Conservation (phyloP, 352 stramenopile genomes). For the Globisporangium megalacanthum region DNA sequence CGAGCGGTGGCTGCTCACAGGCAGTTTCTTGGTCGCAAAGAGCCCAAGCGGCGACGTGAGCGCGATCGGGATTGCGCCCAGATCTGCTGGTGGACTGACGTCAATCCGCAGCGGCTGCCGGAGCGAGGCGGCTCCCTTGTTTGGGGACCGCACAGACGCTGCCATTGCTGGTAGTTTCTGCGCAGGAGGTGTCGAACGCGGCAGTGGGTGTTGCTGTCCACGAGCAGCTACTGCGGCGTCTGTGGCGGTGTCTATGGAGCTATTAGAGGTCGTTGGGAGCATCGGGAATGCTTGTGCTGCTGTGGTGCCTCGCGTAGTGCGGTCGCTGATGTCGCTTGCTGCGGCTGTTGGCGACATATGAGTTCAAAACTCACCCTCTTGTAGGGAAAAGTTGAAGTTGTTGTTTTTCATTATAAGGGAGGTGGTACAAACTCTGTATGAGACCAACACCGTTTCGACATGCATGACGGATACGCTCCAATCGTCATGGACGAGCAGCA, state of each 20-base stretch:
- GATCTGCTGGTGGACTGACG: constrained; percentile 23
- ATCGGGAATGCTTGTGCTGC: neutral
- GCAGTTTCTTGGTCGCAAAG: constrained; percentile 38
- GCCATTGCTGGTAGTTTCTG: constrained; percentile 4
- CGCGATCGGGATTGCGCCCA: constrained; percentile 10
- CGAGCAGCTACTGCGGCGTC: neutral
- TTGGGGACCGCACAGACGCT: constrained; percentile 10
- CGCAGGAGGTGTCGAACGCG: neutral
- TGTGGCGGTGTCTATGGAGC: neutral
- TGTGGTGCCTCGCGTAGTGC: neutral
- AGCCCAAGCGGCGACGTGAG: constrained; percentile 40
- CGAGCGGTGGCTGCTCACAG: constrained; percentile 20
- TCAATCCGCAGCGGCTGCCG: constrained; percentile 38
- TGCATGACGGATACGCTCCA: no score
- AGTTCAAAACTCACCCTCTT: no score
- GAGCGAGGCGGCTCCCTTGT: constrained; percentile 10
- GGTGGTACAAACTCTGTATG: constrained; percentile 7
- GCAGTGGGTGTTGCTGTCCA: neutral
- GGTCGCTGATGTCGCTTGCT: neutral
- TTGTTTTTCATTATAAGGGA: no score
- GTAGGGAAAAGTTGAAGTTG: no score
- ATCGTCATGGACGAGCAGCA: no score
- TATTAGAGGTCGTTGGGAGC: neutral
- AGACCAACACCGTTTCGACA: no score
- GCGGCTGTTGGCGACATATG: no score